Conservation (phyloP, 495 filamentous ascomycete genomes). For the Annulohypoxylon stygium region DNA sequence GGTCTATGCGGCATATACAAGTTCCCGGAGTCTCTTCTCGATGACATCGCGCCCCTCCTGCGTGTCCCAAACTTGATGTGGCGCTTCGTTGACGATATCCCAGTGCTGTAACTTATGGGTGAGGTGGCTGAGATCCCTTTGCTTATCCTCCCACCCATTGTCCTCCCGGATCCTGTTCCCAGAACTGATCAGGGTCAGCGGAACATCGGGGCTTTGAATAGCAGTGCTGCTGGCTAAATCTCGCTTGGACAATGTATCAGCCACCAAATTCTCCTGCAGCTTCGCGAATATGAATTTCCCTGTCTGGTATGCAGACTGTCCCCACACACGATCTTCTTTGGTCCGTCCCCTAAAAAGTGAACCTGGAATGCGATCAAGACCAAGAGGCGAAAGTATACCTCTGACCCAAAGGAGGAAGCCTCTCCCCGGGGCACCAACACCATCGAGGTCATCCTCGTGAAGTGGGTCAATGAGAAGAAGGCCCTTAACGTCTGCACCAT, state of each 20-base stretch:
- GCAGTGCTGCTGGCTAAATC: constrained; percentile 81
- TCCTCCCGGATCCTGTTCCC: constrained; percentile 69
- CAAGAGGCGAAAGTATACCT: constrained; percentile 86
- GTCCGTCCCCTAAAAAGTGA: constrained; percentile 83
- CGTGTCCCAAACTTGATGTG: constrained; percentile 87
- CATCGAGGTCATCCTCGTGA: constrained; percentile 83
- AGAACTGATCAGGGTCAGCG: constrained; percentile 85
- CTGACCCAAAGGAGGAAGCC: constrained; percentile 89
- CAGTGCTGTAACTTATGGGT: constrained; percentile 82
- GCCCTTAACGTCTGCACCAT: constrained; percentile 76
- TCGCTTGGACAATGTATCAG: constrained; percentile 80
- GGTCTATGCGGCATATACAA: constrained; percentile 59
- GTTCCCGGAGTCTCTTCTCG: constrained; percentile 73
- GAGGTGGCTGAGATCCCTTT: constrained; percentile 83
- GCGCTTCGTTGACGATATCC: constrained; percentile 87
- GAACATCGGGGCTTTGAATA: constrained; percentile 80
- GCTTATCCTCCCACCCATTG: constrained; percentile 79
- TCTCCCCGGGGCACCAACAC: constrained; percentile 72
- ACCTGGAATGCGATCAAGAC: constrained; percentile 80
- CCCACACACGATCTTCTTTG: constrained; percentile 87
- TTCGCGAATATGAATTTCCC: constrained; percentile 88
- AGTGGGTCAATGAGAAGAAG: constrained; percentile 88
- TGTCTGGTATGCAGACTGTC: constrained; percentile 78
- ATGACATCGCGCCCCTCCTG: constrained; percentile 75
- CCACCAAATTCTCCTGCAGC: constrained; percentile 92